These are phyloP conservation scores for Epichloe festucae DNA, from an alignment of 2,329 filamentous ascomycete genomes.

Conservation along the genomic window DNA sequence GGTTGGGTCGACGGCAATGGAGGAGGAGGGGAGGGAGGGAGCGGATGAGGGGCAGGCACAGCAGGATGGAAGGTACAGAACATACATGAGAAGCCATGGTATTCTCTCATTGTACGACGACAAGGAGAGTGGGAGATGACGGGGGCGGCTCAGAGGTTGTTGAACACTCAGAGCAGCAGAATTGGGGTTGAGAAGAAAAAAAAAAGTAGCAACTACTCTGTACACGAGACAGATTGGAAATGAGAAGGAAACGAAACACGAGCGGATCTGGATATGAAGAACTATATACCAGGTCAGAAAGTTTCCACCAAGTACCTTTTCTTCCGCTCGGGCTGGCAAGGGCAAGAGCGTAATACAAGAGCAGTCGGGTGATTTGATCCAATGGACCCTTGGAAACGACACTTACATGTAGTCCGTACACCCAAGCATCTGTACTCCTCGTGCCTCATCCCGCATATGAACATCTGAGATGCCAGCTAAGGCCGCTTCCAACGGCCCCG, in stretches of 20 bases:
- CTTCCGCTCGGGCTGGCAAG: neutral
- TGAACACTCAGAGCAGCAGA: conserved; percentile 2
- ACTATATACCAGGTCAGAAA: conserved; percentile 9
- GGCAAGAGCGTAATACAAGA: neutral
- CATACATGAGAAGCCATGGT: conserved; percentile 55
- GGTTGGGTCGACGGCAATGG: neutral
- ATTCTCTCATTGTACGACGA: conserved; percentile 48
- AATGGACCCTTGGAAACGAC: neutral
- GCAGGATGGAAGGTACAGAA: neutral
- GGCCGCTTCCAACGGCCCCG: conserved; percentile 1
- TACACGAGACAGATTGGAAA: neutral
- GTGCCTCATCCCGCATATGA: neutral
- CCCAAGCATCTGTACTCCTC: neutral
- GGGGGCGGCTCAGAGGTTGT: conserved; percentile 4
- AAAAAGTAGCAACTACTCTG: neutral
- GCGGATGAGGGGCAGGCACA: neutral
- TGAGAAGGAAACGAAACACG: conserved; percentile 8
- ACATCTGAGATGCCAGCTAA: neutral
- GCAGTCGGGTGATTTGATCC: neutral
- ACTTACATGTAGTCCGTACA: neutral
- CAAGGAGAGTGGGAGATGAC: conserved; percentile 14
- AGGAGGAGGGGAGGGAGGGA: neutral
- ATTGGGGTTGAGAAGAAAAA: neutral
- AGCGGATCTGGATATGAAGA: conserved; percentile 8
- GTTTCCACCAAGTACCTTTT: neutral